phyloP scores from a whole-genome alignment of 305 asterid genomes.

The Nicotiana rustica region DNA sequence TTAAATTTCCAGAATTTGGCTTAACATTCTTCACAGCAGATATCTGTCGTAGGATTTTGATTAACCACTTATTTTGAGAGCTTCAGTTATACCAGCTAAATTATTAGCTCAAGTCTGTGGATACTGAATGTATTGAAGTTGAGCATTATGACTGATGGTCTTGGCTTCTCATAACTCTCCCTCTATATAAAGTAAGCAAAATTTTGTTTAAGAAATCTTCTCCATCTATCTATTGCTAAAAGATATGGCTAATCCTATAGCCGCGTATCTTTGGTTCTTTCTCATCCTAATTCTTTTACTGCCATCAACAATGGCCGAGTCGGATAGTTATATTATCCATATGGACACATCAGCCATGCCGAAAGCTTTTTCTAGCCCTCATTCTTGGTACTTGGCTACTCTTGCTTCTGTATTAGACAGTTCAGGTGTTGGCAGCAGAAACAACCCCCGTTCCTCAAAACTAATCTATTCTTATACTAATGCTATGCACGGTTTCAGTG shows the following conservation, averaged over 20 bases:
- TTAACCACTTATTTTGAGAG: background rate
- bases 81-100: background rate
- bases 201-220: background rate
- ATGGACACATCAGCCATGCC: slow-evolving; percentile 60
- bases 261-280: background rate
- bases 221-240: background rate
- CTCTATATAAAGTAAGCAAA: background rate
- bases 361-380: slow-evolving; percentile 41
- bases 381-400: slow-evolving; percentile 51
- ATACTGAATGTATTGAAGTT: background rate
- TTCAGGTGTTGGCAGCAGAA: background rate
- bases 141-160: background rate
- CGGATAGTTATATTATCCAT: slow-evolving; percentile 45
- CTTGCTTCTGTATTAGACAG: slow-evolving; percentile 36
- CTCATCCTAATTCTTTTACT: background rate
- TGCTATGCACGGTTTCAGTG: background rate
- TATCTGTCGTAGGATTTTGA: background rate
- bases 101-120: background rate
- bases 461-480: slow-evolving; percentile 64
- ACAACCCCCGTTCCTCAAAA: background rate
- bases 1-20: background rate
- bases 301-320: background rate
- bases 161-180: background rate
- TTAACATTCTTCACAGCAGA: background rate
- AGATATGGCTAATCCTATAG: background rate